These are phyloP conservation scores for Plasmodium coatneyi DNA, from an alignment of 169 alveolate genomes.

Conservation along the genomic window DNA sequence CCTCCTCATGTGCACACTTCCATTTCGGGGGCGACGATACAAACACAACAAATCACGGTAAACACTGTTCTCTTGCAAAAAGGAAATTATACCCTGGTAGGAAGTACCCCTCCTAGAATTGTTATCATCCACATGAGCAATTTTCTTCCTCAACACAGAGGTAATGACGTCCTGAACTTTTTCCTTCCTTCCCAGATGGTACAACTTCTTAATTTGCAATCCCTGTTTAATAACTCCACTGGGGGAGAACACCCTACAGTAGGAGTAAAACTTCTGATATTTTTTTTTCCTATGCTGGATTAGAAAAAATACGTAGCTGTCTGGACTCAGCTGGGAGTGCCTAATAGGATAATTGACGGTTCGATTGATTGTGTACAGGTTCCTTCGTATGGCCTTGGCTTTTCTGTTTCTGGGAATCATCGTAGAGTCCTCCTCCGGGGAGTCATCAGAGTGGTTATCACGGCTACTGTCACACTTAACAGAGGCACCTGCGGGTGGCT, in stretches of 20 bases:
- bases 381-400: not conserved
- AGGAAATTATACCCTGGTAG: not conserved
- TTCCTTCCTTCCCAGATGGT: not conserved
- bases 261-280: not conserved
- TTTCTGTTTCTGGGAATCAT: not conserved
- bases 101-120: not conserved
- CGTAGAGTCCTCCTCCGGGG: not conserved
- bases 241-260: slow-evolving; percentile 13
- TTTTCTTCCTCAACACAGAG: slow-evolving; percentile 31
- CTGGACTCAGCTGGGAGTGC: slow-evolving; percentile 13
- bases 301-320: slow-evolving; percentile 17
- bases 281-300: not conserved
- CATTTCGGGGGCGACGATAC: not conserved
- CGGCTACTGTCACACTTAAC: not conserved
- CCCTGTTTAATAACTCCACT: slow-evolving; percentile 36
- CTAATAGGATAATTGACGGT: slow-evolving; percentile 4
- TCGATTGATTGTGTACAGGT: slow-evolving; percentile 3
- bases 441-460: not conserved
- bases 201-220: slow-evolving; percentile 32
- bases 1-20: not conserved
- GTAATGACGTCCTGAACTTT: not conserved
- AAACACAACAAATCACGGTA: slow-evolving; percentile 18
- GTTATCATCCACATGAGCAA: not conserved
- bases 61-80: slow-evolving; percentile 9
- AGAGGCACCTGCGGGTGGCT: not conserved